Percentiles rank a stretch among this genome's conserved stretches.
Conservation (phyloP, 2,329 filamentous ascomycete species). For the Thermothelomyces thermophilus region DNA sequence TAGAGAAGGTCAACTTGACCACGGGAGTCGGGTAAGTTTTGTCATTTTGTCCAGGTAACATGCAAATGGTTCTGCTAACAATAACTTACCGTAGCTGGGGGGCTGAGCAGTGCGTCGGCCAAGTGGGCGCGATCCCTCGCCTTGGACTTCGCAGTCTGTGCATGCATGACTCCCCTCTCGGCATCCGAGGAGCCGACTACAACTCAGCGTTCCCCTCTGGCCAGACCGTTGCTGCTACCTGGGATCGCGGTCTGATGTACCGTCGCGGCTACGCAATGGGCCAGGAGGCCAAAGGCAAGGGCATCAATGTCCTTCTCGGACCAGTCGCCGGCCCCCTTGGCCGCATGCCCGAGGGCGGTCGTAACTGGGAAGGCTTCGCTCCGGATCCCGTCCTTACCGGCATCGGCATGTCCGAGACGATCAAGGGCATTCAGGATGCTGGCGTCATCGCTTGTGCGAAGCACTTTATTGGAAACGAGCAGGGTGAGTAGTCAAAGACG, state of each 20-base stretch:
- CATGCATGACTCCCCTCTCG: slow-evolving; percentile 78
- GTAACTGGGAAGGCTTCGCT: slow-evolving; percentile 66
- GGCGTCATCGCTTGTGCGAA: slow-evolving; percentile 75
- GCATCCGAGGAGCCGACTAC: slow-evolving; percentile 71
- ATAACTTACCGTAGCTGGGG: slow-evolving; percentile 45
- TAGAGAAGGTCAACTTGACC: slow-evolving; percentile 92
- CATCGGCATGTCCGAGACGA: slow-evolving; percentile 62
- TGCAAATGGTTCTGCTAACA: background rate
- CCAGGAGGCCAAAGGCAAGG: slow-evolving; percentile 63
- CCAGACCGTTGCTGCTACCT: slow-evolving; percentile 75
- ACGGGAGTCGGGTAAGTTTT: slow-evolving; percentile 71
- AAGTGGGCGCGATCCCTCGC: slow-evolving; percentile 62
- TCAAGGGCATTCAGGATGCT: slow-evolving; percentile 72
- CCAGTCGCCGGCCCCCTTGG: slow-evolving; percentile 69
- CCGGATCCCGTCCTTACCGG: slow-evolving; percentile 72
- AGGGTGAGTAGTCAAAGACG: slow-evolving; percentile 35
- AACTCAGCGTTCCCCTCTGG: slow-evolving; percentile 75
- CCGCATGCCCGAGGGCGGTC: slow-evolving; percentile 58
- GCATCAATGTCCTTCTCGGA: slow-evolving; percentile 65
- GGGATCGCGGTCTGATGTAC: slow-evolving; percentile 67
- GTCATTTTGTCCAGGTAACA: background rate
- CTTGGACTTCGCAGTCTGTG: slow-evolving; percentile 69
- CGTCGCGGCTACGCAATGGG: slow-evolving; percentile 66
- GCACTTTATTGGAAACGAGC: slow-evolving; percentile 64
- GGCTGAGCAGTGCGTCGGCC: slow-evolving; percentile 69